phyloP scores from a whole-genome alignment of 2,329 filamentous ascomycete species.

The Alternaria arbusti region DNA sequence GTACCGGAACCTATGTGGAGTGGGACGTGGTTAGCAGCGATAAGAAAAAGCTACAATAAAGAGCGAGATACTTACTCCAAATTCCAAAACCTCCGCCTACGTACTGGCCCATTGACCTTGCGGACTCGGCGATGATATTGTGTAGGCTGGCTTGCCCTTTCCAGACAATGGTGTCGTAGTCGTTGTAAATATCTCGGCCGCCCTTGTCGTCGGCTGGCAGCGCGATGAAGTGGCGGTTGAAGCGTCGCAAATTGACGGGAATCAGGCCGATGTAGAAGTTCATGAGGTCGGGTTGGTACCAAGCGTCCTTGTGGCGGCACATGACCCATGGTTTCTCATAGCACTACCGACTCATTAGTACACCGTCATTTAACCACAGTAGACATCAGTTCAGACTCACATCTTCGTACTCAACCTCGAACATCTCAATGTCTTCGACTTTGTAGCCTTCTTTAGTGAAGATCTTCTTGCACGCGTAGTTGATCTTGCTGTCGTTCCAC shows the following conservation, averaged over 20 bases:
- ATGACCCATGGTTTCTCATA: not conserved
- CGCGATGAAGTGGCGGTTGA: not conserved
- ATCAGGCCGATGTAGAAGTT: not conserved
- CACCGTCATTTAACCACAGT: not conserved
- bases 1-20: not conserved
- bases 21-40: not conserved
- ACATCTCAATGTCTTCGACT: not conserved
- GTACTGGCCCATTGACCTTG: not conserved
- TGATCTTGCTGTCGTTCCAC: not conserved
- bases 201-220: not conserved
- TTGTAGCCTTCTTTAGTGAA: not conserved
- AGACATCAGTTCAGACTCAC: not conserved
- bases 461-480: not conserved
- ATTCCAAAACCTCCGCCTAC: not conserved
- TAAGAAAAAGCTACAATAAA: no score
- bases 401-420: not conserved
- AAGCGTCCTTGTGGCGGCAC: not conserved
- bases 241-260: not conserved
- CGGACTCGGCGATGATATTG: not conserved
- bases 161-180: not conserved
- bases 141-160: not conserved
- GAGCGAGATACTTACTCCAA: not conserved
- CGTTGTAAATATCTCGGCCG: not conserved
- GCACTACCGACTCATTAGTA: not conserved
- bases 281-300: not conserved